Evolutionary conservation across 78 protist genomes (phyloP).

Genomic region (Guillardia theta): DNA sequence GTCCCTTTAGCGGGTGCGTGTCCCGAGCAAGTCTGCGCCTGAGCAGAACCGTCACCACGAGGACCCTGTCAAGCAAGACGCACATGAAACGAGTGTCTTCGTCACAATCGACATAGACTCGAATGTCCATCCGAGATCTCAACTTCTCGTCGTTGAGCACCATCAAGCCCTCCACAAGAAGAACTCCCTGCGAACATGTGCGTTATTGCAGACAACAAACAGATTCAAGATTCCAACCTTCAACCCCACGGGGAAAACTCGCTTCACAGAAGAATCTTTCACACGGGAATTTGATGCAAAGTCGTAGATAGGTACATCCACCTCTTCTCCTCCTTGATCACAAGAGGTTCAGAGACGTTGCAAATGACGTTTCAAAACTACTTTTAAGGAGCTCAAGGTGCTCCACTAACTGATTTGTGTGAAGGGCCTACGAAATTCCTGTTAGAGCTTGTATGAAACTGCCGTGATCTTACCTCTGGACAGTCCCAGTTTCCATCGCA

Average conservation of each 20-base stretch:
- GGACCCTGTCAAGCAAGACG: too few relatives aligned
- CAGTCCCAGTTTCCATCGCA: slow-evolving; percentile 40
- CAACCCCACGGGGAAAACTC: not conserved
- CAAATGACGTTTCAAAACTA: too few relatives aligned
- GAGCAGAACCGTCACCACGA: not conserved
- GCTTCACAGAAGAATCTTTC: too few relatives aligned
- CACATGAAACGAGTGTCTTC: slow-evolving; percentile 38
- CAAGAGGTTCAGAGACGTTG: too few relatives aligned
- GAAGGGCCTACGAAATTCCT: too few relatives aligned
- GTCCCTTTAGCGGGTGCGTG: slow-evolving; percentile 10
- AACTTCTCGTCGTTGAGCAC: not conserved
- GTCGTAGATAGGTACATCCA: not conserved
- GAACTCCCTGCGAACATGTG: not conserved
- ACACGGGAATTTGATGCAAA: not conserved
- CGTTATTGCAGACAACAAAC: too few relatives aligned
- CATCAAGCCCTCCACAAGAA: slow-evolving; percentile 32
- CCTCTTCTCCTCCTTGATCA: not conserved
- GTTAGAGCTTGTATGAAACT: too few relatives aligned
- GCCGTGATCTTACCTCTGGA: too few relatives aligned
- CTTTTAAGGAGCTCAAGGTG: not conserved
- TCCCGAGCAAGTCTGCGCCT: not conserved
- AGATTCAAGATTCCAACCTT: not conserved
- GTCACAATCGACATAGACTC: slow-evolving; percentile 18
- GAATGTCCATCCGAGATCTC: not conserved
- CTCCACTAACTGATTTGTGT: not conserved